Percentiles rank a stretch among this genome's conserved stretches.
These are phyloP conservation scores for Blastobotrys buckinghamii DNA, from an alignment of 1,139 yeast genomes.

Conservation along the genomic window DNA sequence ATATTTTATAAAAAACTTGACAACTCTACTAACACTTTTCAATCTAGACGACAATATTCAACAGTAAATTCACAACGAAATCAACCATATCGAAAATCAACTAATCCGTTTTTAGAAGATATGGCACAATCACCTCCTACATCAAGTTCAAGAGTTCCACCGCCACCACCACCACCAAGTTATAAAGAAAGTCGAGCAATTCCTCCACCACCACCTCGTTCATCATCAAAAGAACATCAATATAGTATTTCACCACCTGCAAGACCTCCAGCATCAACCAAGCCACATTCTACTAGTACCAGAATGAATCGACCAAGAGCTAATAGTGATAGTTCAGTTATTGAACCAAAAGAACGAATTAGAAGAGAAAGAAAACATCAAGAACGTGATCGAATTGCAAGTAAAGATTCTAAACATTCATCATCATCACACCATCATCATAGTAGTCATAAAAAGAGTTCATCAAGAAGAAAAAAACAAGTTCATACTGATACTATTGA, in stretches of 20 bases:
- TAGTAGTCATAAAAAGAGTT: constrained; percentile 5
- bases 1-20: neutral
- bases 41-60: constrained; percentile 17
- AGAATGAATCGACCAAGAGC: constrained; percentile 16
- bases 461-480: constrained; percentile 31
- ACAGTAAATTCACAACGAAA: constrained; percentile 12
- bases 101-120: constrained; percentile 33
- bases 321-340: constrained; percentile 27
- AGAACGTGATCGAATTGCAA: constrained; percentile 13
- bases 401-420: constrained; percentile 6
- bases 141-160: too few relatives aligned
- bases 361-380: constrained; percentile 17
- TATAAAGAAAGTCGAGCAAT: constrained; percentile 6
- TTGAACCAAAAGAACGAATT: constrained; percentile 21
- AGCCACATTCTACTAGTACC: constrained; percentile 10
- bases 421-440: neutral
- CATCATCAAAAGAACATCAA: neutral
- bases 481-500: constrained; percentile 74
- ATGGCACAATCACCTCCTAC: constrained; percentile 8
- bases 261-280: constrained; percentile 19
- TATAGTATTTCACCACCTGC: neutral
- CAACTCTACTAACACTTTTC: neutral
- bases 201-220: constrained; percentile 9
- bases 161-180: constrained; percentile 14
- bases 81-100: constrained; percentile 18